phyloP scores from a whole-genome alignment of 345 rosid species.

The Jatropha curcas region DNA sequence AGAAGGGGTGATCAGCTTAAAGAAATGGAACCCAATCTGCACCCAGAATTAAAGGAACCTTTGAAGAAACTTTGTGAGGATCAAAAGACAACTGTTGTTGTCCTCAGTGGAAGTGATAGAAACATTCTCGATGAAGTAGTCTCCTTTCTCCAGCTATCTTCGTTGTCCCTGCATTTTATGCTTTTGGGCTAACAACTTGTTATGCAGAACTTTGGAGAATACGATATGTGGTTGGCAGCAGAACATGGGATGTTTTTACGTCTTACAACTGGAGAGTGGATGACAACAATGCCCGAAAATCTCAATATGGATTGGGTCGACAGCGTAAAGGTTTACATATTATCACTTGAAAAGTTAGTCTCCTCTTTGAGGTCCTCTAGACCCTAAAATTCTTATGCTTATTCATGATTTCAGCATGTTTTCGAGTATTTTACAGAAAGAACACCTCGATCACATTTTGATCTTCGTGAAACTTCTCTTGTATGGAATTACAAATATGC shows the following conservation, averaged over 20 bases:
- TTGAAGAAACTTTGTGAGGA: conserved; percentile 47
- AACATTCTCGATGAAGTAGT: conserved; percentile 47
- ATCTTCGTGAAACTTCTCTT: conserved; percentile 60
- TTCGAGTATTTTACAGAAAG: conserved; percentile 64
- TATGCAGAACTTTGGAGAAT: conserved; percentile 54
- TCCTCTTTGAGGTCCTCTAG: conserved; percentile 13
- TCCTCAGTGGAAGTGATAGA: conserved; percentile 63
- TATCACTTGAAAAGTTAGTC: conserved; percentile 9
- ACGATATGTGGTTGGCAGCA: conserved; percentile 61
- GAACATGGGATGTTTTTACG: conserved; percentile 67
- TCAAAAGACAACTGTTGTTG: conserved; percentile 46
- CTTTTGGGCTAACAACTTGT: conserved; percentile 16
- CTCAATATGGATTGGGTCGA: conserved; percentile 64
- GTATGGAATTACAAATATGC: conserved; percentile 65
- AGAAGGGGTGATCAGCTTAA: conserved; percentile 50
- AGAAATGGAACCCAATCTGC: conserved; percentile 51
- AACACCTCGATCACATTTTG: conserved; percentile 60
- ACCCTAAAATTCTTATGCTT: conserved; percentile 25
- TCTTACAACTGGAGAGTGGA: conserved; percentile 46
- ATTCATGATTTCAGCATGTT: conserved; percentile 49
- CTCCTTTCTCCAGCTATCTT: conserved; percentile 6
- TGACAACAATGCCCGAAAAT: conserved; percentile 66
- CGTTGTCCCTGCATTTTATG: conserved; percentile 2
- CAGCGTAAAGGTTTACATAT: conserved; percentile 48
- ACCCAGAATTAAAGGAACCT: conserved; percentile 41